Percentiles rank a stretch among this genome's conserved stretches.
phyloP scores from a whole-genome alignment of 2,329 filamentous ascomycete species.

The Neoscytalidium dimidiatum region DNA sequence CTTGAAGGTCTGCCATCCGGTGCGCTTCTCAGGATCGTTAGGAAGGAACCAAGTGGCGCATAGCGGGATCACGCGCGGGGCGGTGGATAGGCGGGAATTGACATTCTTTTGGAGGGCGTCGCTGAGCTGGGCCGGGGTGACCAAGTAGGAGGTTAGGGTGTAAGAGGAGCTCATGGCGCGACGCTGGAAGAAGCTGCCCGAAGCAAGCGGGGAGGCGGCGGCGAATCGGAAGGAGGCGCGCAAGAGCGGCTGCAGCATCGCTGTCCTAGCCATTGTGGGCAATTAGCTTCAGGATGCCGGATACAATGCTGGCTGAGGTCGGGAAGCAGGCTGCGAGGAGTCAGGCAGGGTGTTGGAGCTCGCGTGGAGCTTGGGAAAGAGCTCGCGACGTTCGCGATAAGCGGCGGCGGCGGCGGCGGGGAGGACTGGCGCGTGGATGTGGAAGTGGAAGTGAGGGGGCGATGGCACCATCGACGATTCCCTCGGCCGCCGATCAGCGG shows the following conservation, averaged over 20 bases:
- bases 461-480: slow-evolving; percentile 13
- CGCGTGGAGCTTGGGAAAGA: not conserved
- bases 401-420: slow-evolving; percentile 1
- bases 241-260: slow-evolving; percentile 9
- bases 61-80: slow-evolving; percentile 81
- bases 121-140: slow-evolving; percentile 80
- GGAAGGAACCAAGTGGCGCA: slow-evolving; percentile 97
- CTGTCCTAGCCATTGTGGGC: slow-evolving; percentile 13
- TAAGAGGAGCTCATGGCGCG: slow-evolving; percentile 32
- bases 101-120: slow-evolving; percentile 82
- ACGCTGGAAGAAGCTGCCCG: slow-evolving; percentile 23
- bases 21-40: slow-evolving; percentile 74
- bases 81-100: slow-evolving; percentile 74
- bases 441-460: slow-evolving; percentile 15
- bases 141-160: slow-evolving; percentile 76
- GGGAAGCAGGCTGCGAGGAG: not conserved
- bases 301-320: not conserved
- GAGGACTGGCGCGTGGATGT: slow-evolving; percentile 11
- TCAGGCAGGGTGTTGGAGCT: not conserved
- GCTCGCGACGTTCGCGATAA: slow-evolving; percentile 5
- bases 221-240: not conserved
- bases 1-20: slow-evolving; percentile 77
- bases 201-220: not conserved
- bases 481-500: slow-evolving; percentile 9
- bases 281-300: not conserved